These are phyloP conservation scores for Lactarius tabidus DNA, from an alignment of 768 basidiomycete genomes.

Conservation along the genomic window DNA sequence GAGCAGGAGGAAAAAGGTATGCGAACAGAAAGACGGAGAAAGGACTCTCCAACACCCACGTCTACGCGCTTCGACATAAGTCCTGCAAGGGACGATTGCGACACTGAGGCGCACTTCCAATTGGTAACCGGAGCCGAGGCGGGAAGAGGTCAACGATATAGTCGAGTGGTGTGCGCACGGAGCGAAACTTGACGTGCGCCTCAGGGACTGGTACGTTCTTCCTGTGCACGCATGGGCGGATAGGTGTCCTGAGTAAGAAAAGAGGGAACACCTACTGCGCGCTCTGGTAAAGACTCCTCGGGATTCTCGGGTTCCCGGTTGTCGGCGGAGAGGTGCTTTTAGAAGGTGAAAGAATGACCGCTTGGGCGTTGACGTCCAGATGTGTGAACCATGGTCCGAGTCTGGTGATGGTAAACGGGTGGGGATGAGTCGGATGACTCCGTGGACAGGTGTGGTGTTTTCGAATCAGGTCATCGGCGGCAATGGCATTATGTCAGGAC, in stretches of 20 bases:
- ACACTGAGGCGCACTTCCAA: conserved; percentile 76
- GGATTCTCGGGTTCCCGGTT: conserved; percentile 79
- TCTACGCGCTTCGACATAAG: conserved; percentile 72
- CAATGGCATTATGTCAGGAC: no score
- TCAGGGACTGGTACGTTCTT: conserved; percentile 86
- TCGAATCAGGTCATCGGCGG: no score
- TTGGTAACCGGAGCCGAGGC: conserved; percentile 37
- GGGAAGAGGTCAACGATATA: conserved; percentile 91
- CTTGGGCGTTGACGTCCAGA: conserved; percentile 70
- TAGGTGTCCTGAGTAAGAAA: background rate
- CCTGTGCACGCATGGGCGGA: conserved; percentile 43
- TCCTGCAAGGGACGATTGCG: conserved; percentile 87
- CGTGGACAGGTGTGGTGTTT: no score
- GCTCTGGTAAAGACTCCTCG: conserved; percentile 73
- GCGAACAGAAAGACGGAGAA: no score
- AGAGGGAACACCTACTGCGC: conserved; percentile 48
- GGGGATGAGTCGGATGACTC: no score
- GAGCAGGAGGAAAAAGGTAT: no score
- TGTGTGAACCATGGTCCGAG: no score
- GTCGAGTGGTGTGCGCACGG: conserved; percentile 64
- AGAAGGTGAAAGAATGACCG: conserved; percentile 82
- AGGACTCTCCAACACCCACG: conserved; percentile 13
- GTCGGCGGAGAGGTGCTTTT: conserved; percentile 66
- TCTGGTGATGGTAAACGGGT: no score
- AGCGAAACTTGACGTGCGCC: conserved; percentile 80